Evolutionary conservation across 2,329 filamentous ascomycete genomes (phyloP).

Genomic region (Colletotrichum liriopes): DNA sequence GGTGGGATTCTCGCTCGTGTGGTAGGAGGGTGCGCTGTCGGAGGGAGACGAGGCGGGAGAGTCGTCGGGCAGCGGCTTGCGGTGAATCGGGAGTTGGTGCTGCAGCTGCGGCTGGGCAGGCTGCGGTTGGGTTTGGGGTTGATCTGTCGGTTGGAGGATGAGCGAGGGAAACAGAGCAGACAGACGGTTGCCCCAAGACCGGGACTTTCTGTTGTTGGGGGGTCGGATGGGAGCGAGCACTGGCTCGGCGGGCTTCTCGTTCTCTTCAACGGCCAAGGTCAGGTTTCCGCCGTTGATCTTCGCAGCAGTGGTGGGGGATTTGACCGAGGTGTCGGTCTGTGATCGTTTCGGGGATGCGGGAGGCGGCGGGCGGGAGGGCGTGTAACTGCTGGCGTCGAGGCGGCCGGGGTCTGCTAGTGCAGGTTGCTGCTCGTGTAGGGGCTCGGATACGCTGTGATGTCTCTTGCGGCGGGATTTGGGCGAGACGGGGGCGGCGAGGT

Average conservation of each 20-base stretch:
- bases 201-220: conserved; percentile 50
- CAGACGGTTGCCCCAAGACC: conserved; percentile 55
- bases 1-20: conserved; percentile 27
- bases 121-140: conserved; percentile 42
- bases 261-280: conserved; percentile 27
- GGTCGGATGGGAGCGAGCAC: conserved; percentile 39
- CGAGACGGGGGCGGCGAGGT: conserved; percentile 32
- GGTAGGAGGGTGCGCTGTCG: conserved; percentile 39
- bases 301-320: conserved; percentile 10
- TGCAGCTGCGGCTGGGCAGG: conserved; percentile 35
- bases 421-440: conserved; percentile 22
- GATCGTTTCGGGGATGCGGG: conserved; percentile 40
- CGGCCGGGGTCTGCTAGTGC: conserved; percentile 24
- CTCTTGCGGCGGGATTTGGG: conserved; percentile 38
- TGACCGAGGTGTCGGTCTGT: conserved; percentile 34
- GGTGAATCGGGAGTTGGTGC: conserved; percentile 45
- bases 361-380: conserved; percentile 25
- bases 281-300: conserved; percentile 8
- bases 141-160: conserved; percentile 53
- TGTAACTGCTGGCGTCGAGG: conserved; percentile 19
- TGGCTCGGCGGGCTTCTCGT: conserved; percentile 40
- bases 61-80: conserved; percentile 43
- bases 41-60: conserved; percentile 29
- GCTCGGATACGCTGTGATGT: conserved; percentile 42
- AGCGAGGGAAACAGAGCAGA: conserved; percentile 57